Base-by-base conservation (phyloP, 2,329 filamentous ascomycete genomes). In the Penicillium sp. region DNA sequence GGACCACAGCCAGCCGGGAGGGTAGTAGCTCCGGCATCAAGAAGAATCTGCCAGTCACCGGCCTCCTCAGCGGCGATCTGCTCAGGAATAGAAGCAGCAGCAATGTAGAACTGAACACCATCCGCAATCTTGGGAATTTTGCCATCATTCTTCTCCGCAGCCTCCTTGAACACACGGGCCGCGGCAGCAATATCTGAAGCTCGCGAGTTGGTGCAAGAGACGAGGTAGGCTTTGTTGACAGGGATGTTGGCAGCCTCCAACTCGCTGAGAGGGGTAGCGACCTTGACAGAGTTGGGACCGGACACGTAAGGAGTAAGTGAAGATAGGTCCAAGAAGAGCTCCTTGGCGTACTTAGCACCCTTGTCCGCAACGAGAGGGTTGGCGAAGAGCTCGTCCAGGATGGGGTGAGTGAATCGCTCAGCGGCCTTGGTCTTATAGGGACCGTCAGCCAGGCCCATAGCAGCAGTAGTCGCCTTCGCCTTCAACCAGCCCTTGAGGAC, bases 241-340 rank as follows among this genome's bases (percentile, higher is more conserved):
- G 83, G 81, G 69, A 97, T 95, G 58, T 88, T 75, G 67, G 93
- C 79, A 0, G 81, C 68, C 62, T 87, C 87, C 1, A 97, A 82
- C 29, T 93, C 84, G 5, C 78, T 74, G 0, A 97, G 72, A 0
- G 93, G 90, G 0, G 86, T 95, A 0, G 88, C 85, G 0, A 96
- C 76, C 72, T 96, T 96, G 65, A 96, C 90, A 0, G 88, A 92
- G 74, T 96, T 96, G 0, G 93, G 93, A 0, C 93, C 92, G 0
- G 91, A 81, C 9, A 96, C 85, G 51, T 88, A 92, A 0, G 92
- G 92, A 0, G 89, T 87, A 0, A 96, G 81, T 0, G 90, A 92
- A 0, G 87, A 89, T 0, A 96, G 81, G 68, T 96, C 84, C 6
- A 96, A 77, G 69, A 88, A 91, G 0, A 96, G 79, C 38, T 86